Percentiles rank a stretch among this genome's conserved stretches.
Evolutionary conservation across 495 filamentous ascomycete genomes (phyloP).

Genomic region (Xylona heveae): DNA sequence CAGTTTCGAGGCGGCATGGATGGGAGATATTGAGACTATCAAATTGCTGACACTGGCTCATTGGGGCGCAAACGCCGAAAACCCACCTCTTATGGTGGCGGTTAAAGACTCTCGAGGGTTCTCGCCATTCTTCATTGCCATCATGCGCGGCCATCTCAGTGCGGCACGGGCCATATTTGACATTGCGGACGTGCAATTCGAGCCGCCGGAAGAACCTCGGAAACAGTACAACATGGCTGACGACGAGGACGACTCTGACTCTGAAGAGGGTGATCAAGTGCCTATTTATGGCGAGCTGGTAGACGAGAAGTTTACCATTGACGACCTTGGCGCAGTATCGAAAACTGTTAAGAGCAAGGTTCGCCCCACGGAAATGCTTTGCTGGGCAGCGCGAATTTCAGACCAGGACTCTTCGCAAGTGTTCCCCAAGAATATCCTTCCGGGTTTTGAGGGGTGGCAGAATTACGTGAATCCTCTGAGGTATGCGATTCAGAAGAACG

Average conservation of each 20-base stretch:
- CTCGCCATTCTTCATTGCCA: slow-evolving; percentile 40
- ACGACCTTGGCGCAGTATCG: slow-evolving; percentile 42
- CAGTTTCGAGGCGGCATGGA: slow-evolving; percentile 49
- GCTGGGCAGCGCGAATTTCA: slow-evolving; percentile 13
- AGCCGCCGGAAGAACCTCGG: slow-evolving; percentile 20
- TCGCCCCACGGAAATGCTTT: slow-evolving; percentile 25
- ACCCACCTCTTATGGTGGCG: slow-evolving; percentile 38
- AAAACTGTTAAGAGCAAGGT: slow-evolving; percentile 37
- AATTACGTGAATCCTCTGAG: slow-evolving; percentile 8
- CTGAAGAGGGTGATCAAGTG: too few relatives aligned
- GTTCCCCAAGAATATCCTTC: slow-evolving; percentile 20
- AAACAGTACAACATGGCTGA: slow-evolving; percentile 25
- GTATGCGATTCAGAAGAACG: slow-evolving; percentile 19
- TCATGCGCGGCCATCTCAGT: slow-evolving; percentile 36
- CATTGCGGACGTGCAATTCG: slow-evolving; percentile 44
- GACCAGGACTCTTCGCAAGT: slow-evolving; percentile 8
- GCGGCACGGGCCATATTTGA: slow-evolving; percentile 40
- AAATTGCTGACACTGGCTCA: slow-evolving; percentile 27
- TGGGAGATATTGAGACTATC: slow-evolving; percentile 36
- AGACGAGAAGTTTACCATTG: slow-evolving; percentile 43
- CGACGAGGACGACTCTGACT: too few relatives aligned
- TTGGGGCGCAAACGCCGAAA: slow-evolving; percentile 18
- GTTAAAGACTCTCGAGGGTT: slow-evolving; percentile 22
- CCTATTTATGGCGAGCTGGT: slow-evolving; percentile 22
- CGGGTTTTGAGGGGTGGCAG: background rate